Evolutionary conservation across 768 basidiomycete species (phyloP).

Genomic region (Tylopilus rubrobrunneus): DNA sequence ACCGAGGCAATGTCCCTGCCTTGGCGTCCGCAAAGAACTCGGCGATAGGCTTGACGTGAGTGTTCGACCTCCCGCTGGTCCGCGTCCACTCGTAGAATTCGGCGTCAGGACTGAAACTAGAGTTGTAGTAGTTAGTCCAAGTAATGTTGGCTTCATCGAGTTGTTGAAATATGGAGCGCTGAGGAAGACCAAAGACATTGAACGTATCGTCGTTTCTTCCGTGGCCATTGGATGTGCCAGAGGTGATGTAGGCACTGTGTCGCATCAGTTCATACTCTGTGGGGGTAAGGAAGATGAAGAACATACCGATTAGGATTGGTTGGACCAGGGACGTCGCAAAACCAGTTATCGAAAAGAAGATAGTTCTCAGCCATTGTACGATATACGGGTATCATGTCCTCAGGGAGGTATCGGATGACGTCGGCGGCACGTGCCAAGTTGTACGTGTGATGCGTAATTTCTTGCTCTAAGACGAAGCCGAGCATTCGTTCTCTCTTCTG

Average conservation of each 20-base stretch:
- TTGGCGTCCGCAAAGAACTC: constrained; percentile 20
- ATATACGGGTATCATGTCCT: constrained; percentile 22
- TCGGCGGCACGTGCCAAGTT: constrained; percentile 17
- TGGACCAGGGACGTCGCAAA: constrained; percentile 25
- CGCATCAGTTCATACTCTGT: not conserved
- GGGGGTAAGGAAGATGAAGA: not conserved
- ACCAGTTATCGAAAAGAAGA: constrained; percentile 22
- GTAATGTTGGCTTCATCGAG: constrained; percentile 24
- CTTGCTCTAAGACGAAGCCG: constrained; percentile 21
- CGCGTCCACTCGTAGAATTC: constrained; percentile 22
- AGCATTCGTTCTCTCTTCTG: constrained; percentile 15
- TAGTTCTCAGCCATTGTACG: constrained; percentile 24
- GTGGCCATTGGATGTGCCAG: constrained; percentile 25
- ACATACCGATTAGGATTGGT: constrained; percentile 25
- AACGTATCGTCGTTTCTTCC: constrained; percentile 18
- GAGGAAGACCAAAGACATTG: constrained; percentile 18
- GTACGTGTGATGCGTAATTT: constrained; percentile 9
- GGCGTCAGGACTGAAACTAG: constrained; percentile 25
- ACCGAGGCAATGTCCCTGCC: constrained; percentile 23
- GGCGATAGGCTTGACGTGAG: constrained; percentile 14
- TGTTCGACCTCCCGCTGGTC: constrained; percentile 12
- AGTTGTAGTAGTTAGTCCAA: constrained; percentile 27
- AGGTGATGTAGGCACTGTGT: constrained; percentile 23
- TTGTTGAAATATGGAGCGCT: constrained; percentile 27
- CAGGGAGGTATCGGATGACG: constrained; percentile 19